Base-by-base conservation (phyloP, 2,329 filamentous ascomycete genomes). In the Trichoderma simmonsii region DNA sequence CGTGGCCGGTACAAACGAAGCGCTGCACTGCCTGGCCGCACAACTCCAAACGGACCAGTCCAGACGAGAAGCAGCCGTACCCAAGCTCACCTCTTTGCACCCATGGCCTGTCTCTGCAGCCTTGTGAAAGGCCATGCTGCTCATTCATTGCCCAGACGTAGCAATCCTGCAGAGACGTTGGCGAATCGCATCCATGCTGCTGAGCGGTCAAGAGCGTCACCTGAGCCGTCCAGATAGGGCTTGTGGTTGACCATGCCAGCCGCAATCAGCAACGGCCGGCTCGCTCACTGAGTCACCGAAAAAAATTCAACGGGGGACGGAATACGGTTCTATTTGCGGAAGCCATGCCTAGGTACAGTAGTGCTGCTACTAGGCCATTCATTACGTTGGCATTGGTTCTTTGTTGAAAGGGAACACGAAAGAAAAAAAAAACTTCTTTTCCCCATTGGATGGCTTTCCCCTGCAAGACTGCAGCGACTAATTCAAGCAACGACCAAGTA, bases 131-230 rank as follows among this genome's bases (percentile, higher is more conserved):
- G 62, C 48, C 48, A 57, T 59, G 60, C 51, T 57, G 48, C 60
- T 57, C 43, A n/a, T 59, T 28, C 4, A 14, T n/a, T 54, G 51
- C 48, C 64, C 70, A 72, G 64, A 72, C 26, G 64, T 62, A 62
- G 70, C 39, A 26, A 57, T 54, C 67, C 43, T 63, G 60, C 43
- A 70, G 66, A 61, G 36, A 24, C 12, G 26, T 28, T 62, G 51
- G 66, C 39, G 66, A 70, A 54, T 43, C 21, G 57, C 54, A 72
- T 56, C 48, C 48, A 51, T 65, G 57, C 63, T 26, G 39, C 66
- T 54, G 59, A 70, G 66, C 59, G 61, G 66, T 65, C 66, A 63
- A 59, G 60, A 30, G 71, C 66, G 67, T 72, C 71, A 72, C 71
- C 65, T 72, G 71, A 72, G 59, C 60, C 21, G 71, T 60, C 68